Evolutionary conservation across 2,329 filamentous ascomycete genomes (phyloP), one percentile per base, ranked within the genome.

Genomic region (Exophiala xenobiotica): DNA sequence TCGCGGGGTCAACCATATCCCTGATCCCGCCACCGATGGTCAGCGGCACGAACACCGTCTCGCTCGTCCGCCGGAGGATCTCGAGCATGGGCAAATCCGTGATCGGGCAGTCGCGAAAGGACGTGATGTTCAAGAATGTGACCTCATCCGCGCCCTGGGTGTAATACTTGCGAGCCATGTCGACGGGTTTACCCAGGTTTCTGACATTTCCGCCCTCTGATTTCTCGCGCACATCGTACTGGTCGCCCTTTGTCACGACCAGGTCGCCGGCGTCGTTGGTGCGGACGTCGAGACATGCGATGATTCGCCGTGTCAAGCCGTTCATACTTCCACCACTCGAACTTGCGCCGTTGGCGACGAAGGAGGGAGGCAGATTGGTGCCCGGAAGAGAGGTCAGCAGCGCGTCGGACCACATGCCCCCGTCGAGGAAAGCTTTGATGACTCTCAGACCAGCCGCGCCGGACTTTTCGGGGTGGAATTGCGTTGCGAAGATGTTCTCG

Each of bases 391-490:
- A 54, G 58, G 50, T 64, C 58, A 41, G 56, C 22, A 50, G 43
- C 4, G 61, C 47, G 3, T 57, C 50, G 0, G 73, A 64, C 39
- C 78, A 77, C 53, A 79, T 79, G 19, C 79, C 75, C 12, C 89
- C 88, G n/a, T 87, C 81, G 24, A 97, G 74, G 68, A 99, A 99
- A 4, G 92, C 86, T 62, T 86, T 86, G 60, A 99, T 65, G 1
- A 95, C 86, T 23, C 90, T 80, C 55, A 97, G 74, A 8, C 93
- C 93, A 2, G 93, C 92, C 14, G 86, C 85, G 46, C 93, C 93
- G 65, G 89, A 95, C 78, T 99, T 99, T 67, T 99, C 93, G 0
- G 93, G 93, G 73, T 99, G 93, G 69, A 99, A 99, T 65, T 99
- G 93, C 2, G 93, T 96, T 2, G 87, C 91, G 52, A 96, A 83